Percentiles rank a stretch among this genome's conserved stretches.
These are phyloP conservation scores for Flaveria sonorensis DNA, from an alignment of 129 eudicot species.

Conservation along the genomic window DNA sequence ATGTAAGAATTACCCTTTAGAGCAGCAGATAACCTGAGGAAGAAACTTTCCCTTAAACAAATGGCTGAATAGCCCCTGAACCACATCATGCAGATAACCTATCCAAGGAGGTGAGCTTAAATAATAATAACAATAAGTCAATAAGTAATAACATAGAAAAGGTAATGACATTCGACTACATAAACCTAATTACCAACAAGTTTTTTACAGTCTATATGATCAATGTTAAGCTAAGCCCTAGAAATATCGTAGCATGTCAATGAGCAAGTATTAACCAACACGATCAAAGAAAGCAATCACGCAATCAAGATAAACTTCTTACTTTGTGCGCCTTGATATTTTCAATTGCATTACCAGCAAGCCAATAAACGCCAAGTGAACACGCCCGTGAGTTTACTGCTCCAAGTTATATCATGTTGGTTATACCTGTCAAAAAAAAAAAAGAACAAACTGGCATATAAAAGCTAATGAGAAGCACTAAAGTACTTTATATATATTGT, in stretches of 20 bases:
- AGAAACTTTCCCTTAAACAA: constrained; percentile 77
- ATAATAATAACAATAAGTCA: not conserved
- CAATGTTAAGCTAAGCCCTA: constrained; percentile 75
- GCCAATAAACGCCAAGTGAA: constrained; percentile 91
- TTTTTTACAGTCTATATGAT: constrained; percentile 64
- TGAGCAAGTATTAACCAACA: constrained; percentile 8
- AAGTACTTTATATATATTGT: not conserved
- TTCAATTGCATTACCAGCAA: constrained; percentile 73
- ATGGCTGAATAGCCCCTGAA: constrained; percentile 92
- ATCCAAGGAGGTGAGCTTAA: not conserved
- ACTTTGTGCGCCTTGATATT: constrained; percentile 60
- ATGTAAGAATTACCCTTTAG: constrained; percentile 45
- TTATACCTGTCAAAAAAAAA: constrained; percentile 45
- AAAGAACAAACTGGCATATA: constrained; percentile 7
- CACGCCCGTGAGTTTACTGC: constrained; percentile 92
- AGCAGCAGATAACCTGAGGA: constrained; percentile 52
- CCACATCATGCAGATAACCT: constrained; percentile 90
- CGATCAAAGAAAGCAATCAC: constrained; percentile 13
- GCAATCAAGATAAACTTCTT: constrained; percentile 17
- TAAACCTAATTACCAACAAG: constrained; percentile 56
- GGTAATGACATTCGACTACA: not conserved
- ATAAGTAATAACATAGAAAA: not conserved
- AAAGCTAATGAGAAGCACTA: constrained; percentile 1
- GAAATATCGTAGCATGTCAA: constrained; percentile 34
- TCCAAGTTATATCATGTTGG: constrained; percentile 79